Evolutionary conservation across 2,329 filamentous ascomycete genomes (phyloP).

Genomic region (Allantophomopsis cytisporea): DNA sequence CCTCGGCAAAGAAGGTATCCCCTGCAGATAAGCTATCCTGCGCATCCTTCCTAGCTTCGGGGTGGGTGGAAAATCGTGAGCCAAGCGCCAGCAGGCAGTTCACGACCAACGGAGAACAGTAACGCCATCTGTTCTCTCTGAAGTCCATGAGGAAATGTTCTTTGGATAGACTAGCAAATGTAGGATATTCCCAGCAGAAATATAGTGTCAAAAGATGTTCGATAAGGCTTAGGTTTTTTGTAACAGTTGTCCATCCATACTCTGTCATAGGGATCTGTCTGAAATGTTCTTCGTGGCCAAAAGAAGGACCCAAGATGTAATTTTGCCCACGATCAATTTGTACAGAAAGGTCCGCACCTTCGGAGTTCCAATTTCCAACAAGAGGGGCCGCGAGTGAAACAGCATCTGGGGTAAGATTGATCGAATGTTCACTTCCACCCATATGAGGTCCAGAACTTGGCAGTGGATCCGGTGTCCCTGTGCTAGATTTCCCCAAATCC

Average conservation of each 20-base stretch:
- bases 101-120: constrained; percentile 25
- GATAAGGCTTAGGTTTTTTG: constrained; percentile 40
- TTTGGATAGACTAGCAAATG: constrained; percentile 55
- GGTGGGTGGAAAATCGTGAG: constrained; percentile 54
- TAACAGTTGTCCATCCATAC: constrained; percentile 44
- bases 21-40: constrained; percentile 55
- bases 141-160: constrained; percentile 16
- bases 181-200: constrained; percentile 65
- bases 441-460: not conserved
- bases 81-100: constrained; percentile 30
- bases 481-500: not conserved
- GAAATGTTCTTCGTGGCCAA: not conserved
- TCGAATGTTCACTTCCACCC: too few relatives aligned
- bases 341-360: not conserved
- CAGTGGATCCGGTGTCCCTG: not conserved
- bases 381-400: not conserved
- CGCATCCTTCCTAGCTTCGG: constrained; percentile 45
- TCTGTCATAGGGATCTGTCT: not conserved
- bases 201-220: constrained; percentile 51
- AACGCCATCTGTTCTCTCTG: constrained; percentile 2
- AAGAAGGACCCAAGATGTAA: not conserved
- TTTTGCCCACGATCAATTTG: not conserved
- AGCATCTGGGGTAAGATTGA: not conserved
- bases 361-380: not conserved
- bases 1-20: constrained; percentile 62